Percentiles rank a stretch among this genome's conserved stretches.
Conservation (phyloP, 139 green algal species). For the Chlamydomonas sphaeroides region DNA sequence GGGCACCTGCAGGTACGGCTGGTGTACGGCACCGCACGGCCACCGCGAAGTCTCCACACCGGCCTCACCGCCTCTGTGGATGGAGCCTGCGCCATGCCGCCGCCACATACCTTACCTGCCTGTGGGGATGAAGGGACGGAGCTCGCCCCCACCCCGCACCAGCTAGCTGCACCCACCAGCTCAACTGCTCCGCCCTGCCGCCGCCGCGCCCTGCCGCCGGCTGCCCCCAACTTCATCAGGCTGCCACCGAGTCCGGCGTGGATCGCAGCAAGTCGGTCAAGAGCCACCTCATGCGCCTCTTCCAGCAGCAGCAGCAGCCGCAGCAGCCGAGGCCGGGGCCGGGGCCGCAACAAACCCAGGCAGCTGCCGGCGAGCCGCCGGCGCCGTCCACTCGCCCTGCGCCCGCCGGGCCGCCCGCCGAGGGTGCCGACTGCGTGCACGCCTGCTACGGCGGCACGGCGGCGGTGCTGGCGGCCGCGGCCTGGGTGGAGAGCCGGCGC, state of each 20-base stretch:
- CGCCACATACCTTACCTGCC: no score
- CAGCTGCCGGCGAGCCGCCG: neutral
- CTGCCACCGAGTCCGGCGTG: conserved; percentile 63
- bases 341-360: neutral
- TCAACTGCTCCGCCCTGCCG: no score
- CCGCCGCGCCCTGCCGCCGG: no score
- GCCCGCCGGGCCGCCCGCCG: neutral
- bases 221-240: no score
- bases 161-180: no score
- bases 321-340: neutral
- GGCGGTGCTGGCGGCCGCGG: conserved; percentile 78
- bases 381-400: neutral
- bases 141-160: no score
- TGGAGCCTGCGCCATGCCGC: no score
- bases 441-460: conserved; percentile 91
- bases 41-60: no score
- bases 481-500: conserved; percentile 65
- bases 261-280: conserved; percentile 90
- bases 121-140: no score
- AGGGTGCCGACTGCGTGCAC: conserved; percentile 84
- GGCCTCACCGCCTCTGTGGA: no score
- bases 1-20: conserved; percentile 43
- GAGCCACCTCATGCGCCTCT: conserved; percentile 77
- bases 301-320: conserved; percentile 62
- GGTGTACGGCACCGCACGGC: no score